These are phyloP conservation scores for Candida incommunis DNA, from an alignment of 805 yeast genomes.

Conservation along the genomic window DNA sequence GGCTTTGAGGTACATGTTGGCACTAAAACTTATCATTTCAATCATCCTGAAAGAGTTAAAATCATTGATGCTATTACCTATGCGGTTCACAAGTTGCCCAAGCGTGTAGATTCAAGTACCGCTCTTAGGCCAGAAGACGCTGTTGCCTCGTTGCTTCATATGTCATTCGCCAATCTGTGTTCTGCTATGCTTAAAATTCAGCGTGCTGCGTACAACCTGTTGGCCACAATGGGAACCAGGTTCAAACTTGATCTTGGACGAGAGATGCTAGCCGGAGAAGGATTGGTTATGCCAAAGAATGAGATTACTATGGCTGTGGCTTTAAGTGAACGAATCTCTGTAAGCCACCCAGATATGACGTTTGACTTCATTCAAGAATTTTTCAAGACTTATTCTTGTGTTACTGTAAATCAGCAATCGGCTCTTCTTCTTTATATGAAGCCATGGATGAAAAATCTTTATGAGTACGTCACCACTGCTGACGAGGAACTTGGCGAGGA, in stretches of 20 bases:
- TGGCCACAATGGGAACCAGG: constrained; percentile 46
- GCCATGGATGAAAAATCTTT: constrained; percentile 65
- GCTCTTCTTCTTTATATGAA: constrained; percentile 32
- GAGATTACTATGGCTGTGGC: constrained; percentile 45
- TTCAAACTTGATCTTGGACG: constrained; percentile 49
- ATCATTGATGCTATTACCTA: constrained; percentile 29
- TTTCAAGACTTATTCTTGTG: constrained; percentile 34
- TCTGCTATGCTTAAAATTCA: constrained; percentile 45
- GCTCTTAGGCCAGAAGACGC: constrained; percentile 20
- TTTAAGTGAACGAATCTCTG: constrained; percentile 44
- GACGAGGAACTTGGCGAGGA: constrained; percentile 48
- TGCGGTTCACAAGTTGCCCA: background rate
- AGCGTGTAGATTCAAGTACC: background rate
- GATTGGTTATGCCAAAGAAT: constrained; percentile 55
- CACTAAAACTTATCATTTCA: background rate
- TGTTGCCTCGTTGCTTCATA: constrained; percentile 48
- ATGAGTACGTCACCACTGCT: constrained; percentile 35
- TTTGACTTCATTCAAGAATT: constrained; percentile 37
- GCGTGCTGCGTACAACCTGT: constrained; percentile 45
- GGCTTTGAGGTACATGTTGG: background rate
- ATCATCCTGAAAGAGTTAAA: constrained; percentile 21
- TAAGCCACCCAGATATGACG: constrained; percentile 42
- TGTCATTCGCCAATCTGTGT: constrained; percentile 56
- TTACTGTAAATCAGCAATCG: constrained; percentile 10
- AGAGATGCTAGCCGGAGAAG: constrained; percentile 38